Percentiles rank a stretch among this genome's conserved stretches.
Evolutionary conservation across 345 rosid species (phyloP).

Genomic region (Nephelium lappaceum): DNA sequence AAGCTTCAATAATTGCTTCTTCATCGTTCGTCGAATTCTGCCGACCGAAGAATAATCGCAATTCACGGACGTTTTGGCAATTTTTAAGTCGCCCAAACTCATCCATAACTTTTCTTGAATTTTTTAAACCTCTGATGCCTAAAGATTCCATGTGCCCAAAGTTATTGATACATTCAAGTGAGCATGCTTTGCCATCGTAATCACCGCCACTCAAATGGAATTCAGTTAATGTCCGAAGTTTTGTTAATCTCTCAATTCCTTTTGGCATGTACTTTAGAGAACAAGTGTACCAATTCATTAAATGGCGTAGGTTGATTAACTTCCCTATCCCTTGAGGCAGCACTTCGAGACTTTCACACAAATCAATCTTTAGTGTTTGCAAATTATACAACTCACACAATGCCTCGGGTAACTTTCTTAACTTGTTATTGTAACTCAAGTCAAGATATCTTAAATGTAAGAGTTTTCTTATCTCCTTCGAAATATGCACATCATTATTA

Average conservation of each 20-base stretch:
- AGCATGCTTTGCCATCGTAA: background rate
- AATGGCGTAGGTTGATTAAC: slow-evolving; percentile 13
- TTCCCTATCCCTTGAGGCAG: slow-evolving; percentile 9
- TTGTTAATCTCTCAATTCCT: slow-evolving; percentile 8
- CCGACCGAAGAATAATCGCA: too few relatives aligned
- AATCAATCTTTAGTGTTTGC: background rate
- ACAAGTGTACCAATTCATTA: background rate
- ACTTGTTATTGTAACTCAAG: fast-evolving
- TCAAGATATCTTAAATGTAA: slow-evolving; percentile 21
- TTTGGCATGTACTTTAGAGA: slow-evolving; percentile 7
- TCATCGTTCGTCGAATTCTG: too few relatives aligned
- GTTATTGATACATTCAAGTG: background rate
- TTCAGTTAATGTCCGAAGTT: background rate
- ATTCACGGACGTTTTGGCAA: too few relatives aligned
- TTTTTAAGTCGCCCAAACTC: too few relatives aligned
- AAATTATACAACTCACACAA: slow-evolving; percentile 14
- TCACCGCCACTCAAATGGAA: background rate
- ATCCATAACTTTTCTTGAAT: too few relatives aligned
- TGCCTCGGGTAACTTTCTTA: slow-evolving; percentile 11
- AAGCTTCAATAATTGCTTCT: background rate
- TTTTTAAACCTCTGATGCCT: background rate
- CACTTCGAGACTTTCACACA: background rate
- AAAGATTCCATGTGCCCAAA: background rate
- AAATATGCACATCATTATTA: background rate
- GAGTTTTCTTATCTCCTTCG: background rate